Evolutionary conservation across 2,329 filamentous ascomycete species (phyloP).

Genomic region (Beauveria caledonica): DNA sequence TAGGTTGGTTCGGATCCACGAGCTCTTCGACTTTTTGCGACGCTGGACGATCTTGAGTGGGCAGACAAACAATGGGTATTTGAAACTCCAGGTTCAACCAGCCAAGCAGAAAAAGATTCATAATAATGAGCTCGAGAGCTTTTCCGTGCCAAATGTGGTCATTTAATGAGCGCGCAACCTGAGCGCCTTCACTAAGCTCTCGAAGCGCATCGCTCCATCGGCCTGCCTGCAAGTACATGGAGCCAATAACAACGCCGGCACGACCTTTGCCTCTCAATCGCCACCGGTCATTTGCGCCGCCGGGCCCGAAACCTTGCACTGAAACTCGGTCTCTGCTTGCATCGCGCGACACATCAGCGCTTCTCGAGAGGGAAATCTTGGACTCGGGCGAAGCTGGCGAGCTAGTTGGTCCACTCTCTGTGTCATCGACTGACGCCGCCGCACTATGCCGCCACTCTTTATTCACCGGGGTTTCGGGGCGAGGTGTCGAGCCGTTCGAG

Average conservation of each 20-base stretch:
- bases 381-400: constrained; percentile 35
- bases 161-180: constrained; percentile 66
- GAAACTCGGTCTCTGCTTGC: constrained; percentile 47
- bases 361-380: constrained; percentile 28
- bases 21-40: constrained; percentile 24
- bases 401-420: constrained; percentile 27
- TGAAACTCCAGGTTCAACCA: constrained; percentile 81
- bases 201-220: constrained; percentile 83
- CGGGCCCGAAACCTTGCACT: constrained; percentile 63
- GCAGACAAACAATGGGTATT: constrained; percentile 52
- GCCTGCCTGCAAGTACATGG: constrained; percentile 79
- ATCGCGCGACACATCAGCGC: constrained; percentile 39
- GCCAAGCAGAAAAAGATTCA: constrained; percentile 74
- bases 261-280: constrained; percentile 76
- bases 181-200: constrained; percentile 73
- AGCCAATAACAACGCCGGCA: constrained; percentile 70
- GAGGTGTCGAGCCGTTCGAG: constrained; percentile 38
- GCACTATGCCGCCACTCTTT: constrained; percentile 38
- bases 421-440: constrained; percentile 40
- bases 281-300: constrained; percentile 66
- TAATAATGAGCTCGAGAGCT: constrained; percentile 77
- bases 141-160: constrained; percentile 98
- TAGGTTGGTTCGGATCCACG: constrained; percentile 38
- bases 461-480: constrained; percentile 40
- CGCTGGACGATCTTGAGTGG: constrained; percentile 37